Evolutionary conservation across 2,329 filamentous ascomycete species (phyloP), one percentile per base, ranked within the genome.

Genomic region (Colletotrichum endophyticum): DNA sequence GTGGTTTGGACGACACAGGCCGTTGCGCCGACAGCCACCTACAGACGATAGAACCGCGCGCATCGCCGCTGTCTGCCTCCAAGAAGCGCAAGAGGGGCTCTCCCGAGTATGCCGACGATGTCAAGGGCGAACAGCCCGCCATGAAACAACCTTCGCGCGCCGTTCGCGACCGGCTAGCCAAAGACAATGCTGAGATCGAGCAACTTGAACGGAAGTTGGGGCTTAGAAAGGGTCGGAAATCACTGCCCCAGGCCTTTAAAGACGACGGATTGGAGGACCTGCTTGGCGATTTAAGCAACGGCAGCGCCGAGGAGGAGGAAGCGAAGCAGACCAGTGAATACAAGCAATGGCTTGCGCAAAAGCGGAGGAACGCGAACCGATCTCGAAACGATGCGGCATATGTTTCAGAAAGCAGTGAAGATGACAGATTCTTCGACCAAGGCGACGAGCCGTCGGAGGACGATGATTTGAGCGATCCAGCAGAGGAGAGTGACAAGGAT

Each of bases 131-230:
- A 16, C 30, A 30, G 12, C 39, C 57, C 12, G 28, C 36, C 12
- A 27, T 61, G 15, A 70, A 62, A 8, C 30, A 66, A 12, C 22
- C 39, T 16, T 67, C 75, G 15, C 75, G 72, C 64, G 79, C 78
- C 25, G 82, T 92, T n/a, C 91, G 89, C 81, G 90, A 93, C 5
- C 92, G 91, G 79, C 87, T 98, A 6, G 93, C 91, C 1, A 89
- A 95, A 77, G 96, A 99, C 75, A 96, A 99, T 81, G 95, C 93
- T 3, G 95, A 98, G 80, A 99, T 99, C 79, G 93, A 94, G 25
- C 93, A 93, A 4, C 87, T 98, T 36, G 97, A 99, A 86, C 96
- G 94, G 84, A 98, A 95, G 81, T 87, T 99, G 5, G 96, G 97
- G 0, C 90, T 98, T 39, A 93, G 90, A 79, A 95, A 93, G 82